phyloP scores from a whole-genome alignment of 2,329 filamentous ascomycete genomes.

The Dryadomyces quercivorus region DNA sequence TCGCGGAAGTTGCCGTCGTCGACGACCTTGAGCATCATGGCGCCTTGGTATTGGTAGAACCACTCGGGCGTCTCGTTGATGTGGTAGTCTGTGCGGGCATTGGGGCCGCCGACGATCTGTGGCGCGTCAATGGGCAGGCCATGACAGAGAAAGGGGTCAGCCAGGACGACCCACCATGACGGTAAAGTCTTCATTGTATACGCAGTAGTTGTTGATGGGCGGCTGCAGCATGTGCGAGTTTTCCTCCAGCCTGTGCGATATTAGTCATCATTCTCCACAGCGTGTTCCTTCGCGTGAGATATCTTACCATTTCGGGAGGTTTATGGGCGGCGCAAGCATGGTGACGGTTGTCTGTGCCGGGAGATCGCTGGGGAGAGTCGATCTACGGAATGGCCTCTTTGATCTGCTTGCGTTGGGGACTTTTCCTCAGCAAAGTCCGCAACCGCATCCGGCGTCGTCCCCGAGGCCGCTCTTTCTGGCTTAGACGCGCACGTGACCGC shows the following conservation, averaged over 20 bases:
- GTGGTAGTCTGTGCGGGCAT: conserved; percentile 94
- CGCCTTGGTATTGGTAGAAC: conserved; percentile 93
- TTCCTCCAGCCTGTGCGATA: conserved; percentile 59
- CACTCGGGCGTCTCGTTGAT: conserved; percentile 94
- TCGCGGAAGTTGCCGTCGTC: conserved; percentile 64
- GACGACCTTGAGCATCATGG: conserved; percentile 88
- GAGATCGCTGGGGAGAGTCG: neutral
- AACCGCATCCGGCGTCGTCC: no score
- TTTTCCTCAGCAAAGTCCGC: no score
- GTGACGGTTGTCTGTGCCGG: neutral
- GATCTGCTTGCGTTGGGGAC: no score
- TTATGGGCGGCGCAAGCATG: conserved; percentile 40
- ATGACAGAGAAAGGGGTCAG: neutral
- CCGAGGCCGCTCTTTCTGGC: neutral
- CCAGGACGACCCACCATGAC: conserved; percentile 54
- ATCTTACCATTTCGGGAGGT: conserved; percentile 45
- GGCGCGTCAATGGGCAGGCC: neutral
- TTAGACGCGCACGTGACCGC: neutral
- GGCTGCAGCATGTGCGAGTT: conserved; percentile 89
- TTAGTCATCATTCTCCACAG: neutral
- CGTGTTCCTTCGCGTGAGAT: neutral
- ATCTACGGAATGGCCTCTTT: neutral
- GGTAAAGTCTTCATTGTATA: conserved; percentile 74
- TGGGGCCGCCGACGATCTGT: conserved; percentile 71
- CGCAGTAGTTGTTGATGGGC: conserved; percentile 94